These are phyloP conservation scores for Lachnellula arida DNA, from an alignment of 2,329 filamentous ascomycete genomes.

Conservation along the genomic window DNA sequence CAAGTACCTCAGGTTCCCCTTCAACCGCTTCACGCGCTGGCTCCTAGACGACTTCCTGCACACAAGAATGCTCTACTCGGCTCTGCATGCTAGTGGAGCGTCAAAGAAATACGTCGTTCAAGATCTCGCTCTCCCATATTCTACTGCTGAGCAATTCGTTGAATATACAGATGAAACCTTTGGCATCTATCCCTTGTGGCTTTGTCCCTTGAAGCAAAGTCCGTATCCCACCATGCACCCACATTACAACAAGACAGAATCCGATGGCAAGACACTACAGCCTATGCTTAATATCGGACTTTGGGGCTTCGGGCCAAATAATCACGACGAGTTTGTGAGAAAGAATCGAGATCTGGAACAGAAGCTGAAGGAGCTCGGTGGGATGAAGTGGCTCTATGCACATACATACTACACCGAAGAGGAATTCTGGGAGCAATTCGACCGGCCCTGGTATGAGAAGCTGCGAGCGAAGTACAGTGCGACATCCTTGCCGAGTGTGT, in stretches of 20 bases:
- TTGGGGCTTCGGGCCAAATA: slow-evolving; percentile 74
- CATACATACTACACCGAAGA: slow-evolving; percentile 76
- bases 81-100: slow-evolving; percentile 54
- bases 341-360: slow-evolving; percentile 69
- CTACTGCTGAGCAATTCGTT: slow-evolving; percentile 47
- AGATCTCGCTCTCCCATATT: slow-evolving; percentile 55
- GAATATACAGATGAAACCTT: slow-evolving; percentile 43
- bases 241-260: slow-evolving; percentile 19
- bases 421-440: slow-evolving; percentile 65
- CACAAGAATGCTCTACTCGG: slow-evolving; percentile 58
- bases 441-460: slow-evolving; percentile 54
- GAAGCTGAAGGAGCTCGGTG: slow-evolving; percentile 63
- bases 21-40: slow-evolving; percentile 54
- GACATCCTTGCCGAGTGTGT: slow-evolving; percentile 58
- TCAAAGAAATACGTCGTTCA: slow-evolving; percentile 56
- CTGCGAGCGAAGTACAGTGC: slow-evolving; percentile 61
- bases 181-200: slow-evolving; percentile 53
- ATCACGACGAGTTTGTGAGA: slow-evolving; percentile 54
- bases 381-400: slow-evolving; percentile 84
- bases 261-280: slow-evolving; percentile 29
- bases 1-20: slow-evolving; percentile 55
- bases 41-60: slow-evolving; percentile 57
- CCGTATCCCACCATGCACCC: slow-evolving; percentile 31
- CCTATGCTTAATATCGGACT: slow-evolving; percentile 63
- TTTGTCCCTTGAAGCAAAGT: slow-evolving; percentile 47